Evolutionary conservation across 2,329 filamentous ascomycete genomes (phyloP).

Genomic region (Fusarium sp.): DNA sequence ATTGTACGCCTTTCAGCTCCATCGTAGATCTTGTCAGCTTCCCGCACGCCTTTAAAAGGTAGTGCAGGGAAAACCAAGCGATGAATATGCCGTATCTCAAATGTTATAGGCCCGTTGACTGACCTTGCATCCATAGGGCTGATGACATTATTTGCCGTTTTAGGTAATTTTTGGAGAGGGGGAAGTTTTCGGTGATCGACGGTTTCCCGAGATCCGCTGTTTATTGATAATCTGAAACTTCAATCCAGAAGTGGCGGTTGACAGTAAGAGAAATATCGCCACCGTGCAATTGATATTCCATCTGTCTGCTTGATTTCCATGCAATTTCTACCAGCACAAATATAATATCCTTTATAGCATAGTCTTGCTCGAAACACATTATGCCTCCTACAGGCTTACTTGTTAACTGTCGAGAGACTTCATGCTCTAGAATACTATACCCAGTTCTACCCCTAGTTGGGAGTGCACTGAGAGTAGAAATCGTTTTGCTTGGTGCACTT

Average conservation of each 20-base stretch:
- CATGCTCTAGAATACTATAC: too few species aligned
- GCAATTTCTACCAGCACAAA: too few species aligned
- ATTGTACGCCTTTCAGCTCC: constrained; percentile 12
- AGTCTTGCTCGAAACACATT: too few species aligned
- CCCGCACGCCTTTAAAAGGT: background rate
- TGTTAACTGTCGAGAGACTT: too few species aligned
- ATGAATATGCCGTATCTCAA: background rate
- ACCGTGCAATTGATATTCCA: too few species aligned
- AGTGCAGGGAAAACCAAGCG: background rate
- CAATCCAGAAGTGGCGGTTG: background rate
- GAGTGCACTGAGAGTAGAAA: background rate
- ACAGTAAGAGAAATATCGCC: too few species aligned
- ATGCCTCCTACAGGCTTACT: too few species aligned
- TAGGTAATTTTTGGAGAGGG: constrained; percentile 8
- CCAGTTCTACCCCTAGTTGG: background rate
- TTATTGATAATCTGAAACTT: background rate
- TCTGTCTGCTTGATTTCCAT: too few species aligned
- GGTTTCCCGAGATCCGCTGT: background rate
- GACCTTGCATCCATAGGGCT: background rate
- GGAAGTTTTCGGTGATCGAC: background rate
- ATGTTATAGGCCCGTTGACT: constrained; percentile 11
- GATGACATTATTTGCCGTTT: background rate
- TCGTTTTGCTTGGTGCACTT: background rate
- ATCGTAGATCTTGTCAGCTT: constrained; percentile 16
- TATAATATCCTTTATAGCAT: too few species aligned